Conservation (phyloP, 805 yeast genomes). For the Myxozyma monticola region DNA sequence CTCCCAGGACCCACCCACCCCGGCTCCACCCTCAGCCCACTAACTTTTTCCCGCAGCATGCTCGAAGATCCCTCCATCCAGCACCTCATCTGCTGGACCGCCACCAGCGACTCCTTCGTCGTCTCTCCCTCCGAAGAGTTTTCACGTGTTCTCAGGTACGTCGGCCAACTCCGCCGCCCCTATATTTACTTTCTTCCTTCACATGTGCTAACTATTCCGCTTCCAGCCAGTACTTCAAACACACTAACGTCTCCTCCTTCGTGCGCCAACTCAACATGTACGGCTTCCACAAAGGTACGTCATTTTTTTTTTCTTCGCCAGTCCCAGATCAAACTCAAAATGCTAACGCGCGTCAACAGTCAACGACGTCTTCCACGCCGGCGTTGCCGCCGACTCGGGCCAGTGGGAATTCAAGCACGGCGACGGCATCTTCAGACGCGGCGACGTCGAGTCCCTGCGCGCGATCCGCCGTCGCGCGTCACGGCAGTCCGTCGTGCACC, state of each 20-base stretch:
- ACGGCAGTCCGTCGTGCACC: conserved; percentile 36
- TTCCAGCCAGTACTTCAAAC: conserved; percentile 70
- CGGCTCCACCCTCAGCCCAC: background rate
- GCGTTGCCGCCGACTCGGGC: conserved; percentile 29
- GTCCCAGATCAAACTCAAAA: no score
- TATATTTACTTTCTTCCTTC: background rate
- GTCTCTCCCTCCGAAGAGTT: conserved; percentile 87
- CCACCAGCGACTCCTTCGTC: conserved; percentile 66
- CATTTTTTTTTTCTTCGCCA: no score
- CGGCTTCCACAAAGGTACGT: conserved; percentile 73
- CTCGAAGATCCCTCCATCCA: conserved; percentile 70
- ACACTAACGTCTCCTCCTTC: conserved; percentile 89
- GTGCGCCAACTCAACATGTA: conserved; percentile 95
- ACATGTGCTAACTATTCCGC: no score
- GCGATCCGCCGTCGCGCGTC: conserved; percentile 77
- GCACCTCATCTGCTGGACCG: conserved; percentile 86
- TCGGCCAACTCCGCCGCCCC: background rate
- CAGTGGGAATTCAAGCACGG: conserved; percentile 90
- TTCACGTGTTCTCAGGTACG: conserved; percentile 58
- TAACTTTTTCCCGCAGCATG: conserved; percentile 59
- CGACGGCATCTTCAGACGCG: conserved; percentile 73
- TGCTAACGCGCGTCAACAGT: no score
- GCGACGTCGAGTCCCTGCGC: conserved; percentile 71
- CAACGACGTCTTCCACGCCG: conserved; percentile 40
- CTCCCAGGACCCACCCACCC: background rate